Evolutionary conservation across 192 early-diverging fungal species (phyloP).

Genomic region (Haplosporangium gracile): DNA sequence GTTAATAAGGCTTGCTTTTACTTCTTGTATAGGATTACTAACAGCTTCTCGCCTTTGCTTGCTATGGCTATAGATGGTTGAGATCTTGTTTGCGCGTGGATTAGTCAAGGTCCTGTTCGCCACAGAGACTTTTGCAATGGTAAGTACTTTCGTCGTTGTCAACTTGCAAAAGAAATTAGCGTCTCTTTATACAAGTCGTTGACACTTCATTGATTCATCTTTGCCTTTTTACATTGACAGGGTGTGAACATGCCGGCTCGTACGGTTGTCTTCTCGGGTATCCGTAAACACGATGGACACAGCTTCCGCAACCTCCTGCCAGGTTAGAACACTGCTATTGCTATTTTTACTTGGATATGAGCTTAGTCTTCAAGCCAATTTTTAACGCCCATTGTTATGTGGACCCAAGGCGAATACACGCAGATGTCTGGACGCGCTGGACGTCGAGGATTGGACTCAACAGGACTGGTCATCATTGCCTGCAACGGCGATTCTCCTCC

Average conservation of each 20-base stretch:
- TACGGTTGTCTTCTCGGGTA: conserved; percentile 93
- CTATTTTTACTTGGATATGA: background rate
- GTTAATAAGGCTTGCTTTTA: background rate
- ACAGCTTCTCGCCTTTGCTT: too few species aligned
- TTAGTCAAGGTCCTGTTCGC: conserved; percentile 96
- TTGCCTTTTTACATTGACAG: conserved; percentile 28
- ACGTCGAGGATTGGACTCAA: conserved; percentile 91
- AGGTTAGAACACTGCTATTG: conserved; percentile 57
- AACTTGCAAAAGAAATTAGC: background rate
- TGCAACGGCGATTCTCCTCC: conserved; percentile 67
- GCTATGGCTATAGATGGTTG: conserved; percentile 78
- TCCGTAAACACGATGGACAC: conserved; percentile 94
- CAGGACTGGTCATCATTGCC: conserved; percentile 93
- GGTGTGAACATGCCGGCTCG: conserved; percentile 98
- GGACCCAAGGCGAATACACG: conserved; percentile 87
- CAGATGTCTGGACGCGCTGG: conserved; percentile 99
- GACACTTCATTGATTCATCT: background rate
- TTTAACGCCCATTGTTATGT: background rate
- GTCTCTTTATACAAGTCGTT: background rate
- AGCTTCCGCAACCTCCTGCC: conserved; percentile 90
- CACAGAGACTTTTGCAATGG: conserved; percentile 99
- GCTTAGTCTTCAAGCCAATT: background rate
- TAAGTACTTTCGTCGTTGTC: conserved; percentile 21
- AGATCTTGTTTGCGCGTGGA: conserved; percentile 92
- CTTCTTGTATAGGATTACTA: background rate